phyloP scores from a whole-genome alignment of 345 rosid species.

The Eucalyptus coolabah region DNA sequence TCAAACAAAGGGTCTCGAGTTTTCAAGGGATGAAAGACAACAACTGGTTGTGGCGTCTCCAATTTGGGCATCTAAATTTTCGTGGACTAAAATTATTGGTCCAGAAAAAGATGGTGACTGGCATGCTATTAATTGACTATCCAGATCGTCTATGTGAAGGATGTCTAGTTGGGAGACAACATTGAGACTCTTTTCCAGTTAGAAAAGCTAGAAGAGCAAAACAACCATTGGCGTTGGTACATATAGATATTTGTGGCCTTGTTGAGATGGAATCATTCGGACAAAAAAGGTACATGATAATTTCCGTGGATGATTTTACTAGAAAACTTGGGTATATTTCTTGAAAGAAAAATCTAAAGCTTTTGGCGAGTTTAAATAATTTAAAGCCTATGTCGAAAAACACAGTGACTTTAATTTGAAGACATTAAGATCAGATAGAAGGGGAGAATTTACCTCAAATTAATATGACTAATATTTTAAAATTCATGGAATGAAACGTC shows the following conservation, averaged over 20 bases:
- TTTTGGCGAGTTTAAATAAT: no score
- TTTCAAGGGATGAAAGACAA: neutral
- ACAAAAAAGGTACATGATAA: neutral
- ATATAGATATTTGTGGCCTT: neutral
- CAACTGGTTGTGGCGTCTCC: neutral
- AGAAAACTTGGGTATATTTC: no score
- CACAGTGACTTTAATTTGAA: neutral
- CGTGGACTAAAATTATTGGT: no score
- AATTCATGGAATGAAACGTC: neutral
- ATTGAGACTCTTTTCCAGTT: neutral
- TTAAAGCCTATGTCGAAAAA: neutral
- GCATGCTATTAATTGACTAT: neutral
- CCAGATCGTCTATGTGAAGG: neutral
- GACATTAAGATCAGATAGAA: neutral
- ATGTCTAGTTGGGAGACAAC: neutral
- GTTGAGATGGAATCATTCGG: neutral
- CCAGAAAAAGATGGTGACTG: neutral
- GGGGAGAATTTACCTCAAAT: neutral
- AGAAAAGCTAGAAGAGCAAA: neutral
- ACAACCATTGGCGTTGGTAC: neutral
- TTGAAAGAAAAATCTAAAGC: neutral
- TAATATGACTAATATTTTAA: neutral
- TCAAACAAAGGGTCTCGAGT: neutral
- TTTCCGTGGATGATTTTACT: neutral
- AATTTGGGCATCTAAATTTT: neutral